Percentiles rank a stretch among this genome's conserved stretches.
phyloP scores from a whole-genome alignment of 2,329 filamentous ascomycete genomes.

The Huntiella abstrusa region DNA sequence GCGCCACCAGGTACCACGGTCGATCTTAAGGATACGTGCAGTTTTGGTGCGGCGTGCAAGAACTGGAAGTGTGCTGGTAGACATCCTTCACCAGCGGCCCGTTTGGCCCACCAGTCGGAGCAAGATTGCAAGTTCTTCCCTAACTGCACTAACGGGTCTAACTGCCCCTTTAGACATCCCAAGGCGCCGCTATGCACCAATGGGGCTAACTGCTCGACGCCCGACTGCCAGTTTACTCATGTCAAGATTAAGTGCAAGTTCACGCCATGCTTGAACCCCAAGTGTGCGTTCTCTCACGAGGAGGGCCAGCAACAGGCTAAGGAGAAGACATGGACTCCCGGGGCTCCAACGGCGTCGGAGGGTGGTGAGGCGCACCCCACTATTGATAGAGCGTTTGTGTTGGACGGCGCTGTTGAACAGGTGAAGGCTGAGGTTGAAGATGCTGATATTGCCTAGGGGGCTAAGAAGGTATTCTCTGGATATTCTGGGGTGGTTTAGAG shows the following conservation, averaged over 20 bases:
- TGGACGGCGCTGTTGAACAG: constrained; percentile 37
- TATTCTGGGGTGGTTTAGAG: neutral
- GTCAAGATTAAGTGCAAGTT: constrained; percentile 71
- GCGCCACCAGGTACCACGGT: constrained; percentile 60
- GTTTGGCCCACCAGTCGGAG: constrained; percentile 58
- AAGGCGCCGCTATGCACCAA: constrained; percentile 76
- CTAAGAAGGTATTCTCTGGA: neutral
- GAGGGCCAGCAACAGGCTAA: constrained; percentile 79
- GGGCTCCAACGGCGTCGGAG: neutral
- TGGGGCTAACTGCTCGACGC: constrained; percentile 65
- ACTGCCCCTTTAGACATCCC: constrained; percentile 79
- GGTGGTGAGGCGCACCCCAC: constrained; percentile 42
- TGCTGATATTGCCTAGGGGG: constrained; percentile 17
- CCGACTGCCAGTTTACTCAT: constrained; percentile 82
- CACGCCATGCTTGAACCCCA: constrained; percentile 77
- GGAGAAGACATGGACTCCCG: constrained; percentile 78
- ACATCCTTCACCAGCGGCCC: constrained; percentile 79
- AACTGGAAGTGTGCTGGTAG: constrained; percentile 85
- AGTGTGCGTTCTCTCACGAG: constrained; percentile 74
- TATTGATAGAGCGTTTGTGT: constrained; percentile 75
- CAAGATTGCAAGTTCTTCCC: constrained; percentile 83
- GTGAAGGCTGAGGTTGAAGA: constrained; percentile 20
- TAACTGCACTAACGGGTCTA: constrained; percentile 62
- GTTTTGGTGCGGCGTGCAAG: constrained; percentile 80
- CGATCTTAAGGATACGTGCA: constrained; percentile 64